Conservation (phyloP, 1,284 basidiomycete species). For the Ustilago shanxiensis region DNA sequence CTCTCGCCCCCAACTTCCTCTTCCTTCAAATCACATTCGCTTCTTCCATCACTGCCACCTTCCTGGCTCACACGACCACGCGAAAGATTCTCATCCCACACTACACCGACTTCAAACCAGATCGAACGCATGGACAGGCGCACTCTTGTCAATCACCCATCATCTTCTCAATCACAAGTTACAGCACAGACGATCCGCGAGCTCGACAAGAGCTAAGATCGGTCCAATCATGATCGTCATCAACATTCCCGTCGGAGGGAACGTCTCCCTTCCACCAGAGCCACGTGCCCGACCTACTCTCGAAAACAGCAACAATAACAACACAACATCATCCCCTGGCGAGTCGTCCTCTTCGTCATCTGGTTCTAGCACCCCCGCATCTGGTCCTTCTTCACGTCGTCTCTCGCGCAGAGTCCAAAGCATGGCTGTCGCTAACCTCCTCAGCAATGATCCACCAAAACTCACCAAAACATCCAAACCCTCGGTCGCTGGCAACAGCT, state of each 20-base stretch:
- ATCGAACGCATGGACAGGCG: not conserved
- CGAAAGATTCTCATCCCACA: not conserved
- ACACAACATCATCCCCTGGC: not conserved
- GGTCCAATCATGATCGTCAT: conserved; percentile 46
- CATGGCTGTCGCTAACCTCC: conserved; percentile 38
- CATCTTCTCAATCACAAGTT: not conserved
- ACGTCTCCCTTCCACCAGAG: conserved; percentile 45
- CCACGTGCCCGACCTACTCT: conserved; percentile 28
- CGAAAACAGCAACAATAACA: not conserved
- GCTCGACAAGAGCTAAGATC: not conserved
- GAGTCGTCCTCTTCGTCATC: conserved; percentile 23
- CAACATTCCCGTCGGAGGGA: conserved; percentile 30
- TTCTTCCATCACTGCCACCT: not conserved
- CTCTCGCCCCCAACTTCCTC: not conserved
- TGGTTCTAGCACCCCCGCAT: conserved; percentile 18
- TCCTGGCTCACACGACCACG: not conserved
- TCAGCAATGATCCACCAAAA: conserved; percentile 25
- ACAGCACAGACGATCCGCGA: not conserved
- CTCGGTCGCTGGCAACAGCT: conserved; percentile 2
- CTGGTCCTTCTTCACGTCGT: conserved; percentile 26
- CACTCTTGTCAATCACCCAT: not conserved
- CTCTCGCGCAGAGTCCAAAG: conserved; percentile 48
- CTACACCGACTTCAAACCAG: not conserved
- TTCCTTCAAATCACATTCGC: not conserved
- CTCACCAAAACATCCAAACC: not conserved